Conservation (phyloP, 208 protist genomes). For the Leishmania amazonensis region DNA sequence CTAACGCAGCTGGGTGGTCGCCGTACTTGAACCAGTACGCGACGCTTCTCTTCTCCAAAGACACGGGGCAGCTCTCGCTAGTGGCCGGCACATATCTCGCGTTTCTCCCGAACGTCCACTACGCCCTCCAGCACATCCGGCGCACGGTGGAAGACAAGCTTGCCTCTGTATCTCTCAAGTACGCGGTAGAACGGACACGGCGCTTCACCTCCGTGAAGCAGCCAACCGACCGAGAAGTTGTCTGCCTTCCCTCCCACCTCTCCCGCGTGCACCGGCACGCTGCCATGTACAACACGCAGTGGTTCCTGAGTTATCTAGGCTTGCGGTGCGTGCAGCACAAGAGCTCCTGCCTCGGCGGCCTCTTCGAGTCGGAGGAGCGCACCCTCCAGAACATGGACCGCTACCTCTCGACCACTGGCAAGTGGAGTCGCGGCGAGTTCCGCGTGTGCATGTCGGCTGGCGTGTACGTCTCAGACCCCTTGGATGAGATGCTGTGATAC, state of each 20-base stretch:
- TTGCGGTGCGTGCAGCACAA: constrained; percentile 27
- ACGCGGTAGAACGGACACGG: constrained; percentile 26
- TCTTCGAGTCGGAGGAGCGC: constrained; percentile 9
- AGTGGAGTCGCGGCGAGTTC: constrained; percentile 34
- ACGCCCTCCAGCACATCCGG: constrained; percentile 21
- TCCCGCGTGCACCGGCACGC: constrained; percentile 18
- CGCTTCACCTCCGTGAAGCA: constrained; percentile 25
- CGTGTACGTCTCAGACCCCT: constrained; percentile 4
- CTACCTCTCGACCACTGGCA: constrained; percentile 25
- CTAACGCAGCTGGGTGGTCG: constrained; percentile 19
- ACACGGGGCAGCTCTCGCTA: constrained; percentile 13
- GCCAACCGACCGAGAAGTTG: constrained; percentile 22
- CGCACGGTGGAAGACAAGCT: constrained; percentile 19
- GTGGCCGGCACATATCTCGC: constrained; percentile 18
- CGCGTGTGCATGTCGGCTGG: constrained; percentile 36
- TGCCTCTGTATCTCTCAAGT: constrained; percentile 19
- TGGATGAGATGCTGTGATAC: background rate
- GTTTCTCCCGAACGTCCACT: constrained; percentile 12
- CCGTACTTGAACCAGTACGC: constrained; percentile 27
- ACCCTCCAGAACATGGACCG: constrained; percentile 22
- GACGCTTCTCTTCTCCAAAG: constrained; percentile 23
- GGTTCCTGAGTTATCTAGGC: constrained; percentile 30
- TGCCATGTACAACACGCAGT: constrained; percentile 37
- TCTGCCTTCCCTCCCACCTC: constrained; percentile 33
- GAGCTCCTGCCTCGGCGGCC: constrained; percentile 16